Percentiles rank a stretch among this genome's conserved stretches.
These are phyloP conservation scores for Hanseniaspora sp. DNA, from an alignment of 1,139 yeast species.

Conservation along the genomic window DNA sequence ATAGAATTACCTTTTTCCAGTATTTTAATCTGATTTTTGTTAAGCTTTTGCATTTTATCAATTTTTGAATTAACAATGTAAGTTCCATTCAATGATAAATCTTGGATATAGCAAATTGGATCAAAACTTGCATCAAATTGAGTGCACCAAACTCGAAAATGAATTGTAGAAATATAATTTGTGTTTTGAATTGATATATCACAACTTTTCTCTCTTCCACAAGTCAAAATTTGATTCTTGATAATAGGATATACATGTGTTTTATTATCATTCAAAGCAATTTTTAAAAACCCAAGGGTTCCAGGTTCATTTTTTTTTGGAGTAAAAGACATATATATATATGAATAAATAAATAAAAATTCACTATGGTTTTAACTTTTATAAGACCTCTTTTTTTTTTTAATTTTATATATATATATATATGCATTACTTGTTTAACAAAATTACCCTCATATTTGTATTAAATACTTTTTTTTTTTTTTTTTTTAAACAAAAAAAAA, in stretches of 20 bases:
- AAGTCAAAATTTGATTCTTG: constrained; percentile 23
- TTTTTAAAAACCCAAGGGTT: background rate
- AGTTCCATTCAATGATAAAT: constrained; percentile 46
- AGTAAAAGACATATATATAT: background rate
- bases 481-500: too few species aligned
- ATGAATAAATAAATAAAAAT: background rate
- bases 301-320: background rate
- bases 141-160: constrained; percentile 41
- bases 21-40: constrained; percentile 31
- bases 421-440: too few species aligned
- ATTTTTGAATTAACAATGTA: constrained; percentile 32
- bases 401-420: background rate
- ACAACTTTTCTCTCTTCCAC: constrained; percentile 31
- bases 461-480: too few species aligned
- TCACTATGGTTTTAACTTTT: background rate
- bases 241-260: background rate
- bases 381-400: background rate
- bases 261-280: background rate
- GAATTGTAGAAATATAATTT: constrained; percentile 35
- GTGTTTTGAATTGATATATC: constrained; percentile 28
- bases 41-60: constrained; percentile 22
- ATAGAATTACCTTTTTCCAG: constrained; percentile 39
- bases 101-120: constrained; percentile 45
- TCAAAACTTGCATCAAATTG: constrained; percentile 40
- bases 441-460: too few species aligned